These are phyloP conservation scores for Acer saccharum DNA, from an alignment of 345 rosid genomes.

Conservation along the genomic window DNA sequence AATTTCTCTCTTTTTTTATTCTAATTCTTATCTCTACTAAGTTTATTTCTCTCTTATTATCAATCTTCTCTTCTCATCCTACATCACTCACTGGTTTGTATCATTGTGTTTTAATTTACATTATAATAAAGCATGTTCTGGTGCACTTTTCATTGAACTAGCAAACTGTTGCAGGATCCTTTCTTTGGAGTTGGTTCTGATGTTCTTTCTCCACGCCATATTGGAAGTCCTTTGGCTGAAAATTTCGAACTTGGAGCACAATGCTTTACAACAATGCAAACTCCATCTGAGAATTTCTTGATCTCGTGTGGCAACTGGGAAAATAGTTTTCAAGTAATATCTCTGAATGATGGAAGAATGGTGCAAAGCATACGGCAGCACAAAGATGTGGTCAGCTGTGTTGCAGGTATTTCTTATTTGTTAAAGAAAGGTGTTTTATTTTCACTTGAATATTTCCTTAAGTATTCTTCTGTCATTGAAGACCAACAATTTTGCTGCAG, in stretches of 20 bases:
- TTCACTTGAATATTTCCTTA: constrained; percentile 7
- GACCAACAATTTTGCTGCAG: constrained; percentile 49
- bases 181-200: constrained; percentile 94
- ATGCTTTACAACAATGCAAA: constrained; percentile 74
- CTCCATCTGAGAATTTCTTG: constrained; percentile 73
- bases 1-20: neutral
- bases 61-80: neutral
- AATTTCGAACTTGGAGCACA: constrained; percentile 82
- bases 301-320: constrained; percentile 99
- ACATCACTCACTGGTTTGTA: neutral
- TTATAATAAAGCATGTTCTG: neutral
- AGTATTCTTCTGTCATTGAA: constrained; percentile 13
- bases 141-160: constrained; percentile 11
- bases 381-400: constrained; percentile 96
- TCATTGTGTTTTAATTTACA: neutral
- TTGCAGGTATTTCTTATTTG: constrained; percentile 67
- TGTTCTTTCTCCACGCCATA: constrained; percentile 80
- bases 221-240: constrained; percentile 85
- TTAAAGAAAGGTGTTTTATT: neutral
- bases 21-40: neutral
- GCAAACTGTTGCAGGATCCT: constrained; percentile 69
- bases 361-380: constrained; percentile 96
- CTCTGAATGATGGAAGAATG: constrained; percentile 86
- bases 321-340: constrained; percentile 88
- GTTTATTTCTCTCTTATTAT: neutral